Evolutionary conservation across 495 filamentous ascomycete genomes (phyloP), one percentile per base, ranked within the genome.

Genomic region (Amphirosellinia nigrospora): DNA sequence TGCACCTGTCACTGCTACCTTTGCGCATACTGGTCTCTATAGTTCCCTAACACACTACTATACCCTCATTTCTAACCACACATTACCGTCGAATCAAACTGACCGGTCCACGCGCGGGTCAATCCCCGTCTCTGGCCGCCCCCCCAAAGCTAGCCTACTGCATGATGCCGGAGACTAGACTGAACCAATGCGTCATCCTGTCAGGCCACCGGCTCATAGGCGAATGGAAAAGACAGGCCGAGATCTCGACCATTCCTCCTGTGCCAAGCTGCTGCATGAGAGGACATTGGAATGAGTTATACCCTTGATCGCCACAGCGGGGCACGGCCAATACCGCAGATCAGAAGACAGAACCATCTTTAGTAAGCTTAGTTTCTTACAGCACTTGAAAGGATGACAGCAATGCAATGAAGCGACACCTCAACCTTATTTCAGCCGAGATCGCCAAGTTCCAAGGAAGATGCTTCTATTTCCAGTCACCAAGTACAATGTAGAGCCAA

Each of bases 21-120:
- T n/a, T n/a, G n/a, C n/a, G n/a, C n/a, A n/a, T n/a, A n/a, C 53
- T 58, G 16, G 38, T 67, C 64, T 56, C 58, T n/a, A 26, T 45
- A 36, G 58, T 56, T 28, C 55, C n/a, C 48, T 32, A 21, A 6
- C 11, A 46, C 43, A 46, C 11, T 21, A 21, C 41, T 46, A 45
- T 45, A 45, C 41, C n/a, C 4, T 48, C 64, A 59, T 36, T 48
- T 28, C 30, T 41, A 38, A 26, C 46, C 64, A 66, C 32, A 48
- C 36, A 59, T 45, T 56, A 34, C 67, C 59, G 21, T 69, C 59
- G 58, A 69, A 69, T 70, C 60, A 69, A 34, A 69, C 46, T 46
- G 68, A 70, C 68, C 60, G 68, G 68, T 70, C 68, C 28, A 34
- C 68, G 68, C 68, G 59, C 68, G 59, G 68, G 46, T 60, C 46